Conservation (phyloP, 805 yeast genomes). For the Wickerhamomyces queroliae region DNA sequence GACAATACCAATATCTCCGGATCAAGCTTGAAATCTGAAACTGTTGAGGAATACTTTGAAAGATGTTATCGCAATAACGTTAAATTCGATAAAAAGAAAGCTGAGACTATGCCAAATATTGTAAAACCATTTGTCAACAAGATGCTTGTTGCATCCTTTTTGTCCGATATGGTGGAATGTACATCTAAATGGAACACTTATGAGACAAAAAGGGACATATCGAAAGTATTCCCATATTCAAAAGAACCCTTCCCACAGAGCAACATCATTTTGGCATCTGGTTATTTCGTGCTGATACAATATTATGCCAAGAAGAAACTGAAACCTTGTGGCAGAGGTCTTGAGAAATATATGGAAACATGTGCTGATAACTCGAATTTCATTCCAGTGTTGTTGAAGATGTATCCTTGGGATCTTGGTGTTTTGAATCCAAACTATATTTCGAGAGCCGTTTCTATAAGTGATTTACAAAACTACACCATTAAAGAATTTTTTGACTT, state of each 20-base stretch:
- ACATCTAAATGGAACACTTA: background rate
- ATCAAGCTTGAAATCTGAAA: too few relatives aligned
- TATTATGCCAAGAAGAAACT: background rate
- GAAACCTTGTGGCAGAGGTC: background rate
- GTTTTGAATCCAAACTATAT: background rate
- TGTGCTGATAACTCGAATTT: background rate
- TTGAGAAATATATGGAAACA: background rate
- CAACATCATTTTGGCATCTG: background rate
- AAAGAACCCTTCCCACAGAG: background rate
- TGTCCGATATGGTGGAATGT: background rate
- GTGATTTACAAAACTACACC: background rate
- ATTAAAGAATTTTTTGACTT: background rate
- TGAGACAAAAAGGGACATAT: background rate
- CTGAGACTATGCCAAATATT: too few relatives aligned
- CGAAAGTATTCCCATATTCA: background rate
- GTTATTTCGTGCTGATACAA: background rate
- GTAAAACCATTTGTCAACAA: background rate
- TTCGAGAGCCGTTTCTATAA: background rate
- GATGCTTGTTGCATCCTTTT: background rate
- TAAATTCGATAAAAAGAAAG: too few relatives aligned
- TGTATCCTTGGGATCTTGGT: constrained; percentile 1
- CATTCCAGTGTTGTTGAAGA: background rate
- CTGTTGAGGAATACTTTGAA: too few relatives aligned
- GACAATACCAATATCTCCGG: too few relatives aligned
- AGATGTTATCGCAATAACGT: too few relatives aligned